Conservation (phyloP, 2,329 filamentous ascomycete species). For the Botrytis medusae region DNA sequence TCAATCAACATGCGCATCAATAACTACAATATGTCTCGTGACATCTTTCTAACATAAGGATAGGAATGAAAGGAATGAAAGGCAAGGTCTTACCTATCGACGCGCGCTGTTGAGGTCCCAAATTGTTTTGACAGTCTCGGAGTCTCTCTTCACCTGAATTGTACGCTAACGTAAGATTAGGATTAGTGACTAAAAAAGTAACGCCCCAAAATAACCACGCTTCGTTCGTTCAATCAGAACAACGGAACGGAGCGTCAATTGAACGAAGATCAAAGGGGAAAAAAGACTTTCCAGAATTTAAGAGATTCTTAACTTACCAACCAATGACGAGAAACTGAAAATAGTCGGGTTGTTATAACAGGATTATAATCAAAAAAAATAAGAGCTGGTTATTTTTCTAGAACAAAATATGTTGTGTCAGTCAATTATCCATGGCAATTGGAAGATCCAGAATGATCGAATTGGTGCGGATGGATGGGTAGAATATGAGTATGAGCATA, state of each 20-base stretch:
- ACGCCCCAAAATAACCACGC: conserved; percentile 19
- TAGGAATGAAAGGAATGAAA: conserved; percentile 20
- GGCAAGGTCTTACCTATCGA: conserved; percentile 40
- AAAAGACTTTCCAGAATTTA: not conserved
- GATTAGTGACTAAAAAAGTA: conserved; percentile 24
- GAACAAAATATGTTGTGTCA: conserved; percentile 15
- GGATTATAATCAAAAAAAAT: not conserved
- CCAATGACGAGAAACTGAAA: not conserved
- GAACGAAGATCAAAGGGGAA: conserved; percentile 1
- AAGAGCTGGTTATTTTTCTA: not conserved
- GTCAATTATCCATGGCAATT: conserved; percentile 10
- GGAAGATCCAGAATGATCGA: conserved; percentile 5
- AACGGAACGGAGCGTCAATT: not conserved
- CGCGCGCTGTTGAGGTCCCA: conserved; percentile 30
- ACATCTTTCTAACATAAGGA: conserved; percentile 23
- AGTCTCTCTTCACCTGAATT: conserved; percentile 23
- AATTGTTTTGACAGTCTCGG: conserved; percentile 23
- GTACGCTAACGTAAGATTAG: conserved; percentile 19
- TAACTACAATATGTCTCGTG: conserved; percentile 16
- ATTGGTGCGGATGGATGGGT: not conserved
- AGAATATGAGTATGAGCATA: not conserved
- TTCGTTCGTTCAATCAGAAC: conserved; percentile 6
- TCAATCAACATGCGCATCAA: conserved; percentile 15
- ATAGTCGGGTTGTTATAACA: not conserved
- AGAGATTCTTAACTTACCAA: not conserved